A percentile compares a stretch with the other conserved stretches of the same genome.
Evolutionary conservation across 108 stramenopile genomes (phyloP).

Genomic region (Asterionellopsis glacialis): DNA sequence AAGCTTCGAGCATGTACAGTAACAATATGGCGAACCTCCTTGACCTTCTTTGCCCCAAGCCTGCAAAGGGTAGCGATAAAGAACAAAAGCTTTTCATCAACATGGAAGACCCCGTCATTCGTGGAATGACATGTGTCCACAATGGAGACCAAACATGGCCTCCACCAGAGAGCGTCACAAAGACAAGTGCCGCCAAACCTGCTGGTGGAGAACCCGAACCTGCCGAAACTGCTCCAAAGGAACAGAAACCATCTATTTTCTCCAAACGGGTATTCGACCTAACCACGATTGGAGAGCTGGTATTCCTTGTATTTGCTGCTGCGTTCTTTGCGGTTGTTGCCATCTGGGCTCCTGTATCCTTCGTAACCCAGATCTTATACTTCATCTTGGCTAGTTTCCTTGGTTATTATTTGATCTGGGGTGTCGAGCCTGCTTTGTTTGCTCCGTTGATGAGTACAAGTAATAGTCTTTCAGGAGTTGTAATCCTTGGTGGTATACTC

Average conservation of each 20-base stretch:
- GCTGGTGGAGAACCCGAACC: not conserved
- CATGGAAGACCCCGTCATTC: conserved; percentile 68
- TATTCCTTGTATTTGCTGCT: conserved; percentile 5
- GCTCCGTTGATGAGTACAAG: conserved; percentile 86
- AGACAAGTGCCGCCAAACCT: conserved; percentile 20
- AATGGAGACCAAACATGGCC: conserved; percentile 55
- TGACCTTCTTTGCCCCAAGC: conserved; percentile 44
- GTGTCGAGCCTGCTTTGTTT: conserved; percentile 82
- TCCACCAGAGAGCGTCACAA: conserved; percentile 51
- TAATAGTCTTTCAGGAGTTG: conserved; percentile 83
- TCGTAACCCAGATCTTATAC: conserved; percentile 41
- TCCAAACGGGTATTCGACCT: conserved; percentile 50
- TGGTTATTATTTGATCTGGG: conserved; percentile 73
- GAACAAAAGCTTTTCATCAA: conserved; percentile 37
- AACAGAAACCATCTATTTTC: conserved; percentile 28
- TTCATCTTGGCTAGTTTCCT: conserved; percentile 73
- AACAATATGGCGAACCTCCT: conserved; percentile 88
- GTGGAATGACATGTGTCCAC: conserved; percentile 56
- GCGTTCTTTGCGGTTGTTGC: conserved; percentile 45
- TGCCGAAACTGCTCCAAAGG: not conserved
- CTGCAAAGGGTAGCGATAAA: conserved; percentile 13
- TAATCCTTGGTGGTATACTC: conserved; percentile 84
- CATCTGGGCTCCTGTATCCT: conserved; percentile 36
- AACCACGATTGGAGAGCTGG: conserved; percentile 39
- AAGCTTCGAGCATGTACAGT: conserved; percentile 77